Evolutionary conservation across 495 filamentous ascomycete genomes (phyloP).

Genomic region (Xylaria longipes): DNA sequence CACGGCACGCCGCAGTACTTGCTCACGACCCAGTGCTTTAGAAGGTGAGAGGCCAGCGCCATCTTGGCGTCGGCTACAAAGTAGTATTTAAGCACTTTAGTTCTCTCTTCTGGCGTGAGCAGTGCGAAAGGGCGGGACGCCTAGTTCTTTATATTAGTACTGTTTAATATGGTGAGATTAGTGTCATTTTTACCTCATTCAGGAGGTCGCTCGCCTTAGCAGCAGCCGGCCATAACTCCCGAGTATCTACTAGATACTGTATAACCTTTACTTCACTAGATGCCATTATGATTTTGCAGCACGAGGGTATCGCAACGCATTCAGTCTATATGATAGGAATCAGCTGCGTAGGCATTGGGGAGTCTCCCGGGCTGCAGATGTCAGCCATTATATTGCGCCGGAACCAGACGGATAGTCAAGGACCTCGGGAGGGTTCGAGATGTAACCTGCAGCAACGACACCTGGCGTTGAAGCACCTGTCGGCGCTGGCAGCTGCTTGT

Average conservation of each 20-base stretch:
- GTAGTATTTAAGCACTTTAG: constrained; percentile 61
- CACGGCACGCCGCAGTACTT: constrained; percentile 69
- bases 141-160: constrained; percentile 38
- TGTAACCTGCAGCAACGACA: constrained; percentile 10
- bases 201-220: constrained; percentile 48
- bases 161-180: not conserved
- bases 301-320: not conserved
- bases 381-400: constrained; percentile 14
- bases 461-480: constrained; percentile 15
- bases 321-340: not conserved
- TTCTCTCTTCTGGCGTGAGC: constrained; percentile 59
- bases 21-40: constrained; percentile 79
- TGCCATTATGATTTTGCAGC: constrained; percentile 30
- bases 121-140: constrained; percentile 63
- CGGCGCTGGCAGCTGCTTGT: constrained; percentile 23
- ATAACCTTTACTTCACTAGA: constrained; percentile 38
- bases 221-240: constrained; percentile 50
- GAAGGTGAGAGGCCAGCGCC: constrained; percentile 73
- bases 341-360: not conserved
- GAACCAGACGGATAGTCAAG: not conserved
- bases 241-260: constrained; percentile 58
- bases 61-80: constrained; percentile 70
- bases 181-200: constrained; percentile 42
- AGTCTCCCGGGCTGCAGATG: not conserved
- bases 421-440: constrained; percentile 12